phyloP scores from a whole-genome alignment of 805 yeast genomes.

The Hanseniaspora mollemarum region DNA sequence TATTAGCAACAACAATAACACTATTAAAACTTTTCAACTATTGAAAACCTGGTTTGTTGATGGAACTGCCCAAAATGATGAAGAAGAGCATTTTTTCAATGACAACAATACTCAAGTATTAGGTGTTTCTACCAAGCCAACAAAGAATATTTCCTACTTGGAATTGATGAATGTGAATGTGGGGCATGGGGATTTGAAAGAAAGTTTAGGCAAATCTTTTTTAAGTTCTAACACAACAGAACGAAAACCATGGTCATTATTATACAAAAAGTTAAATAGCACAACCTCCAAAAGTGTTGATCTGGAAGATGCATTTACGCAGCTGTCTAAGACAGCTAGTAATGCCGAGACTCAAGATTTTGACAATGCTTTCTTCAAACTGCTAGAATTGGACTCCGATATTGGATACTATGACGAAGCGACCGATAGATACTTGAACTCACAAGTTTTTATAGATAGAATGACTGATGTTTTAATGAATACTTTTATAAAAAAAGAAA shows the following conservation, averaged over 20 bases:
- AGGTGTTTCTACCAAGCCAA: constrained; percentile 26
- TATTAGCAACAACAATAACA: constrained; percentile 22
- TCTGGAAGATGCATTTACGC: constrained; percentile 1
- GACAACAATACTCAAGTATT: constrained; percentile 24
- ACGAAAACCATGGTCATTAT: constrained; percentile 18
- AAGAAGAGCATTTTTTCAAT: not conserved
- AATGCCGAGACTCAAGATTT: constrained; percentile 21
- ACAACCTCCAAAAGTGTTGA: constrained; percentile 16
- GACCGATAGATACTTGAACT: constrained; percentile 48
- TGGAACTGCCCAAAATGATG: not conserved
- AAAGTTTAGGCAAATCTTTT: constrained; percentile 55
- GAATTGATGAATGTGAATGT: constrained; percentile 38
- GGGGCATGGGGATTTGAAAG: constrained; percentile 57
- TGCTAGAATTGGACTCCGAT: constrained; percentile 25
- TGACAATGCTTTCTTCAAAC: constrained; percentile 27
- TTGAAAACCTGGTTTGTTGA: constrained; percentile 22
- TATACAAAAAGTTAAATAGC: constrained; percentile 22
- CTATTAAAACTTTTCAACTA: constrained; percentile 25
- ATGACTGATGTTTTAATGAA: constrained; percentile 37
- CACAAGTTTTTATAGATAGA: constrained; percentile 41
- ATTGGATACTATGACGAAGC: constrained; percentile 47
- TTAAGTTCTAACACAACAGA: not conserved
- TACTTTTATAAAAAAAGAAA: constrained; percentile 20
- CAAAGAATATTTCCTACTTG: constrained; percentile 25
- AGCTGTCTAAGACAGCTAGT: not conserved